Evolutionary conservation across 2,329 filamentous ascomycete species (phyloP), one percentile per base, ranked within the genome.

Genomic region (Ambrosiella xylebori): DNA sequence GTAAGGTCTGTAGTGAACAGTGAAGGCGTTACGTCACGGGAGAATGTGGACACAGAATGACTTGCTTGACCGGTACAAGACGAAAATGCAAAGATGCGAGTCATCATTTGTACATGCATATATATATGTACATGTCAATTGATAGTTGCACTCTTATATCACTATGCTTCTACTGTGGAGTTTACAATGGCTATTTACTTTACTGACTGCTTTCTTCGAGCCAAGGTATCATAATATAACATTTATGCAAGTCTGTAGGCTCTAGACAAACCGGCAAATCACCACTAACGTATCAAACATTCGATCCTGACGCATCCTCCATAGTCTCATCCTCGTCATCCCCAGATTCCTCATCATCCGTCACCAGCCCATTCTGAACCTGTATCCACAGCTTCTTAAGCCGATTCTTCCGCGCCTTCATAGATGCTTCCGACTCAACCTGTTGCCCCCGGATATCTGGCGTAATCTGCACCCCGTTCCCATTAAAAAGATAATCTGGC

Each of bases 391-490:
- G 63, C 47, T 70, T 68, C 62, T 69, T 71, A 12, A 81, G 64
- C 62, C 69, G 73, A 57, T 69, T 68, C 51, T 70, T 68, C 40
- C 77, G 74, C 45, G 68, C 69, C 61, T 69, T 71, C 64, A 68
- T 71, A 2, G 76, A 74, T 13, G 69, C 64, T 0, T 71, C 64
- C 57, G 73, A 73, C 63, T 82, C 78, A n/a, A 76, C 61, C 57
- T 70, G 63, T 65, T 81, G 78, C 35, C 72, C 68, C n/a, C 65
- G 65, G 17, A 83, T 67, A 11, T 76, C 80, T 0, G 80, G 79
- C 5, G 80, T 84, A 39, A 83, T 73, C 65, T 82, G 78, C 2
- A 71, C 69, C 12, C 79, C 80, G 12, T 73, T 62, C 38, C 68
- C 64, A 57, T 80, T 76, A 56, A 75, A 74, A 0, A 83, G 71